Conservation (phyloP, 768 basidiomycete genomes). For the Trametes cingulata region DNA sequence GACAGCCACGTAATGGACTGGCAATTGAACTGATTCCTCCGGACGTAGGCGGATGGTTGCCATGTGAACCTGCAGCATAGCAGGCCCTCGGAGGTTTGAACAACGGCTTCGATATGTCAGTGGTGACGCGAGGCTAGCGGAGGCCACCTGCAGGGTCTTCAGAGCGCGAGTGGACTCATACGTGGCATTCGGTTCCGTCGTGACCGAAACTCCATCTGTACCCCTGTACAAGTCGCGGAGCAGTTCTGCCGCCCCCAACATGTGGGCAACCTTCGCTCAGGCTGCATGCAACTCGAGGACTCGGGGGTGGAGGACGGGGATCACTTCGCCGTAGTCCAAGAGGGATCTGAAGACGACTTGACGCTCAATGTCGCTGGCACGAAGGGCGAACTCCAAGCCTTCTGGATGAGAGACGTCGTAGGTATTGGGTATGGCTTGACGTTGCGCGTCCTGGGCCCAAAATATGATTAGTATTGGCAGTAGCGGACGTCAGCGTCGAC, state of each 20-base stretch:
- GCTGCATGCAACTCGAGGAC: constrained; percentile 12
- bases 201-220: constrained; percentile 4
- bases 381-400: background rate
- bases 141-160: constrained; percentile 5
- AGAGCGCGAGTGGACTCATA: constrained; percentile 15
- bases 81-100: no score
- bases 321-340: background rate
- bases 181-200: constrained; percentile 16
- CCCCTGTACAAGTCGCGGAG: constrained; percentile 11
- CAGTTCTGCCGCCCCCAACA: constrained; percentile 11
- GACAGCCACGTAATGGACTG: no score
- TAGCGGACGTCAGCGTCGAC: no score
- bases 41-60: no score
- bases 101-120: no score
- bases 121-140: no score
- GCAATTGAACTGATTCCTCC: no score
- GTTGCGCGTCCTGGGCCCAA: constrained; percentile 1
- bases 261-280: constrained; percentile 16
- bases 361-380: background rate
- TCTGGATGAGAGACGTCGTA: background rate
- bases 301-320: constrained; percentile 6
- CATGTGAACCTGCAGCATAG: no score
- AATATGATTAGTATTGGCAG: no score
- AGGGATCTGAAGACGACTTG: background rate
- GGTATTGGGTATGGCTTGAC: background rate